Evolutionary conservation across 176 grass and related monocot genomes (phyloP).

Genomic region (Phoenix dactylifera): DNA sequence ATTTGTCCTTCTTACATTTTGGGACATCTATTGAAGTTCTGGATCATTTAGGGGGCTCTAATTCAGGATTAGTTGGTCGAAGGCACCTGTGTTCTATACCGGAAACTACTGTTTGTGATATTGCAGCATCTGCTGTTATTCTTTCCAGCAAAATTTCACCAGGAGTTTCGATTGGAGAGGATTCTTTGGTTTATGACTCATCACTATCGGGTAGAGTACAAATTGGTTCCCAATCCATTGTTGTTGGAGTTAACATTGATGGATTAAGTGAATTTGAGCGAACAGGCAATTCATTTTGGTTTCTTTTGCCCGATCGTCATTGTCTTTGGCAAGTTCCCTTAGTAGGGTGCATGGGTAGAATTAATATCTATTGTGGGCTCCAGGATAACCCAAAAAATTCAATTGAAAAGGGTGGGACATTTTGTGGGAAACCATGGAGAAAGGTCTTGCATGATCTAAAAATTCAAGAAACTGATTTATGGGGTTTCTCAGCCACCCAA

Average conservation of each 20-base stretch:
- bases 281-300: conserved; percentile 20
- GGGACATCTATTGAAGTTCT: conserved; percentile 88
- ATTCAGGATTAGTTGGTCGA: conserved; percentile 66
- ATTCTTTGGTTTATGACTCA: conserved; percentile 89
- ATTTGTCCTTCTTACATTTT: conserved; percentile 87
- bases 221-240: conserved; percentile 83
- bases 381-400: conserved; percentile 84
- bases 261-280: conserved; percentile 23
- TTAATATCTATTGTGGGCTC: conserved; percentile 77
- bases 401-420: conserved; percentile 49
- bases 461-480: conserved; percentile 67
- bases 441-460: conserved; percentile 56
- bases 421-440: conserved; percentile 86
- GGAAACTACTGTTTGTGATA: conserved; percentile 78
- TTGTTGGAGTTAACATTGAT: conserved; percentile 59
- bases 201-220: conserved; percentile 56
- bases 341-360: conserved; percentile 46
- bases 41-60: conserved; percentile 70
- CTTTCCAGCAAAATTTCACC: conserved; percentile 70
- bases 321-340: conserved; percentile 97
- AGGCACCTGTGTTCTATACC: conserved; percentile 65
- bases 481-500: conserved; percentile 27
- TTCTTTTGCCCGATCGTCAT: conserved; percentile 66
- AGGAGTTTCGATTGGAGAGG: conserved; percentile 73
- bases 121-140: conserved; percentile 70